Evolutionary conservation across 164 flowering plant species (phyloP).

Genomic region (Piper longum): DNA sequence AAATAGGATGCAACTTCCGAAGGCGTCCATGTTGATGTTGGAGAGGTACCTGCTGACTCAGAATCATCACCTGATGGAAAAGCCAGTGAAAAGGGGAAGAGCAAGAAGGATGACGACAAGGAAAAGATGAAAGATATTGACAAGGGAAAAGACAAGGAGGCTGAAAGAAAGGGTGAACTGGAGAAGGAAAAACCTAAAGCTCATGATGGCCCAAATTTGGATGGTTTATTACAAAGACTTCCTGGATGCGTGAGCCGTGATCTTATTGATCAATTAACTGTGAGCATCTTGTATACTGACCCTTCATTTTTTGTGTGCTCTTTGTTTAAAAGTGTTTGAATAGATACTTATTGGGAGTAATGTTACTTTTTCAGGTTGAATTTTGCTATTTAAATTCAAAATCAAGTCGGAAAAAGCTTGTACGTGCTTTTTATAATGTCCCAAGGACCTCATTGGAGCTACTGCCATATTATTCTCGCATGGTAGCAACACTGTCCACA

Average conservation of each 20-base stretch:
- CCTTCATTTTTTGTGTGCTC: not conserved
- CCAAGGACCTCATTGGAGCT: constrained; percentile 91
- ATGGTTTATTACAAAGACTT: constrained; percentile 79
- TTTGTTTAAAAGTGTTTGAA: not conserved
- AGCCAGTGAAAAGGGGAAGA: constrained; percentile 52
- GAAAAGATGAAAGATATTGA: constrained; percentile 54
- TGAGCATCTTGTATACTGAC: constrained; percentile 18
- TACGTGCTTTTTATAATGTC: constrained; percentile 82
- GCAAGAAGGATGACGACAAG: constrained; percentile 59
- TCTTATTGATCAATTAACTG: constrained; percentile 90
- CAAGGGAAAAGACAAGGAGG: constrained; percentile 71
- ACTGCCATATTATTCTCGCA: constrained; percentile 86
- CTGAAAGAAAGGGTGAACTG: constrained; percentile 54
- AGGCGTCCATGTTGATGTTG: constrained; percentile 44
- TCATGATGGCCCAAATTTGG: constrained; percentile 78
- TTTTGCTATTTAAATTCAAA: constrained; percentile 95
- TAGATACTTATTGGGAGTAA: not conserved
- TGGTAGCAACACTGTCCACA: constrained; percentile 93
- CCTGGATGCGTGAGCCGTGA: constrained; percentile 98
- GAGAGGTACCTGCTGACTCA: constrained; percentile 35
- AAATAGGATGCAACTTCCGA: constrained; percentile 50
- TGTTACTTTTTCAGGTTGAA: constrained; percentile 52
- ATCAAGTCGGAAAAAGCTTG: constrained; percentile 77
- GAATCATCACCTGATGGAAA: constrained; percentile 41
- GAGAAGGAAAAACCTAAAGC: constrained; percentile 83